Evolutionary conservation across 352 stramenopile genomes (phyloP).

Genomic region (Pythium insidiosum): DNA sequence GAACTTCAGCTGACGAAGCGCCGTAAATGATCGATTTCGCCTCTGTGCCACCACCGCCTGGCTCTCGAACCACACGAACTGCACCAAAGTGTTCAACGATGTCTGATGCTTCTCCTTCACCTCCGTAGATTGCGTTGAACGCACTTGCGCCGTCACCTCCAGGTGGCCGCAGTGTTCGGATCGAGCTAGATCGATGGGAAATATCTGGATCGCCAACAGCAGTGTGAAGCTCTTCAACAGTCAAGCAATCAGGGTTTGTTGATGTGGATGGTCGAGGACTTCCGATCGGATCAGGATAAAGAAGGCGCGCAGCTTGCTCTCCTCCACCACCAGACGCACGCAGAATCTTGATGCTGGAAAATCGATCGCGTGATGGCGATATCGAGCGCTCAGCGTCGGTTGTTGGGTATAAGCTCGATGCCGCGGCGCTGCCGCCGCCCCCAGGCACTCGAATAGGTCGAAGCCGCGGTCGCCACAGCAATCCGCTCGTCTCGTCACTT

Average conservation of each 20-base stretch:
- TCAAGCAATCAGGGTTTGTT: background rate
- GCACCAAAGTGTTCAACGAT: background rate
- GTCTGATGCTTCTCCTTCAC: background rate
- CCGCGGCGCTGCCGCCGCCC: background rate
- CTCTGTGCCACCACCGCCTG: conserved; percentile 21
- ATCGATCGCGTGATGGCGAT: too few species aligned
- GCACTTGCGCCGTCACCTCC: background rate
- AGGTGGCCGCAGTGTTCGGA: too few species aligned
- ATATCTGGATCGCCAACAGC: too few species aligned
- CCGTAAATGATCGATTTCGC: too few species aligned
- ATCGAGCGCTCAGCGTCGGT: too few species aligned
- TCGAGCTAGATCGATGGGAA: too few species aligned
- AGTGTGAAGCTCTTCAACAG: too few species aligned
- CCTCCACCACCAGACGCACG: conserved; percentile 13
- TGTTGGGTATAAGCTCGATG: too few species aligned
- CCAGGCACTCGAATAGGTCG: background rate
- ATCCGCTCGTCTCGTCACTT: conserved; percentile 2
- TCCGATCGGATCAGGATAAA: too few species aligned
- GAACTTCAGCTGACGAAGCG: too few species aligned
- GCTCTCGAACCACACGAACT: conserved; percentile 28
- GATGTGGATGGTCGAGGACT: background rate
- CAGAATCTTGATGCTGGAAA: too few species aligned
- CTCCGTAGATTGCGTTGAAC: background rate
- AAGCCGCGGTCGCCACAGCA: conserved; percentile 11
- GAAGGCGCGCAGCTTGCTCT: conserved; percentile 1